Conservation (phyloP, 805 yeast genomes). For the Kodamaea sagamina region DNA sequence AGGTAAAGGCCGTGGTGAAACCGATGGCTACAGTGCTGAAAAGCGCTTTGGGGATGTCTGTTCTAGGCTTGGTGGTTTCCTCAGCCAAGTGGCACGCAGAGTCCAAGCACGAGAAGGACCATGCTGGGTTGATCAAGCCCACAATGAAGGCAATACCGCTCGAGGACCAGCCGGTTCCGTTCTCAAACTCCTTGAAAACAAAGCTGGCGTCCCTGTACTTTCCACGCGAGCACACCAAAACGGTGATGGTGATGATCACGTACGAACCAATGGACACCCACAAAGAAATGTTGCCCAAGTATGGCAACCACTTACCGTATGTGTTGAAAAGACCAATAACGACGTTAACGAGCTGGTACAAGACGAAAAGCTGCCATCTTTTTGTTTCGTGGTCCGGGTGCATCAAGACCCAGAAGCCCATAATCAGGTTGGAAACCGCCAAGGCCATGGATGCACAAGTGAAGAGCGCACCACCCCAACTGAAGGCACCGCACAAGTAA, state of each 20-base stretch:
- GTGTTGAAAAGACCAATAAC: constrained; percentile 37
- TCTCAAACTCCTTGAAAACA: constrained; percentile 26
- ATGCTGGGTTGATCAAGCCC: constrained; percentile 40
- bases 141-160: constrained; percentile 40
- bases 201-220: constrained; percentile 31
- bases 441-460: constrained; percentile 43
- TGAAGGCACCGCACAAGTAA: constrained; percentile 41
- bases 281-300: constrained; percentile 36
- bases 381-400: constrained; percentile 36
- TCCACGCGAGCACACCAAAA: constrained; percentile 40
- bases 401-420: constrained; percentile 40
- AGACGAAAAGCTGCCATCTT: constrained; percentile 40
- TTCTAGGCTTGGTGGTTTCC: constrained; percentile 40
- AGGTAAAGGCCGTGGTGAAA: constrained; percentile 39
- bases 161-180: constrained; percentile 32
- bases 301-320: constrained; percentile 38
- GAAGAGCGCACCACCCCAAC: constrained; percentile 47
- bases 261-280: constrained; percentile 38
- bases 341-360: constrained; percentile 38
- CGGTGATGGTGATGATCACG: constrained; percentile 37
- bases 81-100: constrained; percentile 46
- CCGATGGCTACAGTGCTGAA: constrained; percentile 45
- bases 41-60: constrained; percentile 42
- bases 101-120: constrained; percentile 44
- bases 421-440: constrained; percentile 34